Base-by-base conservation (phyloP, 495 filamentous ascomycete species). In the Penicillium lividum region DNA sequence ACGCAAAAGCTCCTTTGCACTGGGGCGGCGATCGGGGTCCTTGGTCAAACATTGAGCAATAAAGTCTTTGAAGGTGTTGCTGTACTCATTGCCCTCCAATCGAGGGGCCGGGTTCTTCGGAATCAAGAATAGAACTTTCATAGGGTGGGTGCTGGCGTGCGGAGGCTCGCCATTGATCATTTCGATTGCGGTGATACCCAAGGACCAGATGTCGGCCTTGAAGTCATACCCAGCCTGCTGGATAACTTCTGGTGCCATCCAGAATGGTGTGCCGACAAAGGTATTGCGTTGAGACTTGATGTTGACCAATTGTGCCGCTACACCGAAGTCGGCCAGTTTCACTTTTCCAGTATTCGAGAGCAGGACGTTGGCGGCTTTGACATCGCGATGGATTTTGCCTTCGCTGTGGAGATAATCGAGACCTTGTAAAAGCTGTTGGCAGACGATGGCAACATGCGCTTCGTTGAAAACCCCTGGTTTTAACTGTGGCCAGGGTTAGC, bases 221-320 rank as follows among this genome's bases (percentile, higher is more conserved):
- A 90, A 96, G 72, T 97, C 93, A 63, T 98, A 98, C 29, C 94
- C 94, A 53, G 89, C 85, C 76, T 98, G 93, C 73, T 97, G 89
- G 63, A 98, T 98, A 16, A 98, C 94, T 70, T 98, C 94, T 7
- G 94, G 94, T 5, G 94, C 94, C 94, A 98, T 98, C 94, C 94
- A 98, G 76, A 96, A 98, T 0, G 94, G 94, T 4, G 94, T 98
- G 7, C 94, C 94, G n/a, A 98, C 94, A 66, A 98, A 98, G 0
- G 94, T 98, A 65, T 97, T 96, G 27, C 94, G 89, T 77, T 97
- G 92, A 7, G 94, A 97, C 76, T 97, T 98, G 71, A 97, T 96
- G 73, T 96, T 95, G 57, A 91, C 93, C 55, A 99, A 81, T 68
- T 99, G 94, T 13, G 93, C 94, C 8, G 94, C 94, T 31, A 99